phyloP scores from a whole-genome alignment of 306 rosid genomes.

The Acmispon strigosus region DNA sequence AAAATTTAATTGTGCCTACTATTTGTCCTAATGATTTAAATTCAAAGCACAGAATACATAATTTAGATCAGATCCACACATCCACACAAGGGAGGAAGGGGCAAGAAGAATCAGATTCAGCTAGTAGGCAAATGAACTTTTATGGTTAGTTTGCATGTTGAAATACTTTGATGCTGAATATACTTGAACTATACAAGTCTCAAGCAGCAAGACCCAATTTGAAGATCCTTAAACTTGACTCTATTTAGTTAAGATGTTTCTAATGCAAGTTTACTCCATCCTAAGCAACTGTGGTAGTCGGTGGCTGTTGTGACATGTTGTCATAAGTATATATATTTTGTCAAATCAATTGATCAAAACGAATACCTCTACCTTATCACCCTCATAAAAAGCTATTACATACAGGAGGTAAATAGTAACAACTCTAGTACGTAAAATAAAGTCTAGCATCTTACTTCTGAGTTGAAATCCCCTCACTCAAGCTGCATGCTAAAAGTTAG shows the following conservation, averaged over 20 bases:
- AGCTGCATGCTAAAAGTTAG: not conserved
- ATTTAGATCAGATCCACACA: not conserved
- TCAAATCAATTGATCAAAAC: not conserved
- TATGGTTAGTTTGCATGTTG: not conserved
- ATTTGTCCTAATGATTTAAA: not conserved
- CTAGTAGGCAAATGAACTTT: constrained; percentile 2
- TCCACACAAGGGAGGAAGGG: not conserved
- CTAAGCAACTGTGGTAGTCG: not conserved
- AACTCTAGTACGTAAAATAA: not conserved
- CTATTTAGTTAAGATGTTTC: not conserved
- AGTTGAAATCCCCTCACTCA: constrained; percentile 16
- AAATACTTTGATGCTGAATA: not conserved
- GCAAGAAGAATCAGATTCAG: not conserved
- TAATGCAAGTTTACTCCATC: not conserved
- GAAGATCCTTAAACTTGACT: not conserved
- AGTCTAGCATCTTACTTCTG: not conserved
- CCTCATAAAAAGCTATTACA: not conserved
- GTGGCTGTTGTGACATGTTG: not conserved
- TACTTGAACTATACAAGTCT: not conserved
- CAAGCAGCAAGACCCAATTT: not conserved
- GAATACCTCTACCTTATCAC: not conserved
- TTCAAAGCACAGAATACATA: not conserved
- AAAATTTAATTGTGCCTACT: not conserved
- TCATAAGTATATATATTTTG: not conserved
- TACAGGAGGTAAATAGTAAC: not conserved